phyloP scores from a whole-genome alignment of 2,329 filamentous ascomycete genomes.

The Colletotrichum filicis region DNA sequence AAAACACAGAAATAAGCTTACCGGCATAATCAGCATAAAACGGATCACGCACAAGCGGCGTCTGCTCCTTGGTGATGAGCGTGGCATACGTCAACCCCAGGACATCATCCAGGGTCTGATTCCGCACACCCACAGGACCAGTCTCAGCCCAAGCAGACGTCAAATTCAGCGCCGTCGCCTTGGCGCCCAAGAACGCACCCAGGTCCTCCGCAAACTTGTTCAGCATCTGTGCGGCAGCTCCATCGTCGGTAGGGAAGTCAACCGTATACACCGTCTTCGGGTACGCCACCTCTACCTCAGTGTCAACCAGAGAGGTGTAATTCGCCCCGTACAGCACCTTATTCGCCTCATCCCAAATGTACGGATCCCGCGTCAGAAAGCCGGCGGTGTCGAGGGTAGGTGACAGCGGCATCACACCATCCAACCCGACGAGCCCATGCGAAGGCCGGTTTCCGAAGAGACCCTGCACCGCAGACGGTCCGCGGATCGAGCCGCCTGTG shows the following conservation, averaged over 20 bases:
- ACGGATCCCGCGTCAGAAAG: slow-evolving; percentile 50
- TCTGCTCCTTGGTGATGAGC: slow-evolving; percentile 51
- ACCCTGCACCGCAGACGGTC: slow-evolving; percentile 54
- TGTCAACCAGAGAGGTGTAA: slow-evolving; percentile 42
- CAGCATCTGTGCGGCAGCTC: slow-evolving; percentile 37
- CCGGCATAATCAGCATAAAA: slow-evolving; percentile 53
- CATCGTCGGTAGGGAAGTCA: slow-evolving; percentile 39
- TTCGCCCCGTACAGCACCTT: slow-evolving; percentile 46
- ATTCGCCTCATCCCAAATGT: slow-evolving; percentile 46
- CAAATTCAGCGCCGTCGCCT: slow-evolving; percentile 37
- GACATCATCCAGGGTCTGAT: slow-evolving; percentile 38
- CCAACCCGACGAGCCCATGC: slow-evolving; percentile 50
- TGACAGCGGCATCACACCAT: slow-evolving; percentile 54
- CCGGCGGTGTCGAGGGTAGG: slow-evolving; percentile 56
- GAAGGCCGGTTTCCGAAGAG: slow-evolving; percentile 58
- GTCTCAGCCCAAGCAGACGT: slow-evolving; percentile 40
- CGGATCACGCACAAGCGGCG: slow-evolving; percentile 47
- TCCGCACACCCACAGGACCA: slow-evolving; percentile 36
- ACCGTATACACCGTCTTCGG: slow-evolving; percentile 44
- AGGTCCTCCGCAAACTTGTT: slow-evolving; percentile 43
- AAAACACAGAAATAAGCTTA: slow-evolving; percentile 1
- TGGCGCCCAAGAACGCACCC: slow-evolving; percentile 41
- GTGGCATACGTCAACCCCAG: slow-evolving; percentile 48
- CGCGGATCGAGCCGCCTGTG: slow-evolving; percentile 58
- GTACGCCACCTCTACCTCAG: neutral